These are phyloP conservation scores for Talaromyces wortmannii DNA, from an alignment of 495 filamentous ascomycete genomes.

Conservation along the genomic window DNA sequence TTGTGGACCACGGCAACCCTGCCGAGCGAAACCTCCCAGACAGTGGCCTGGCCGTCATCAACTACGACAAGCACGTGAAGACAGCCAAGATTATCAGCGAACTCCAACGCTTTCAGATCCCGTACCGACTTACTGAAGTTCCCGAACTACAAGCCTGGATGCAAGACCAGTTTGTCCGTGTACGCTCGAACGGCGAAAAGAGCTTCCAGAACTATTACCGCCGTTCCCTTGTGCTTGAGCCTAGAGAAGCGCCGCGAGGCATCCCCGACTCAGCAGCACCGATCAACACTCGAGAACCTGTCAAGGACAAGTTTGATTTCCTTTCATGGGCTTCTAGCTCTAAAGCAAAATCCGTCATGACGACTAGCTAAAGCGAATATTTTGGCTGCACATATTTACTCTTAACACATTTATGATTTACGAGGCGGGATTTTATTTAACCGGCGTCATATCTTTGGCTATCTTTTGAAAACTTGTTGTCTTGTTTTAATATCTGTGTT, in stretches of 20 bases:
- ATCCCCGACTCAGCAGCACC: slow-evolving; percentile 29
- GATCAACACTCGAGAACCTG: slow-evolving; percentile 44
- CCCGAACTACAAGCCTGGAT: slow-evolving; percentile 94
- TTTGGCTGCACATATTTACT: not conserved
- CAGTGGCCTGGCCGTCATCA: slow-evolving; percentile 75
- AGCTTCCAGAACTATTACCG: slow-evolving; percentile 78
- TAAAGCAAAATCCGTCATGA: slow-evolving; percentile 39
- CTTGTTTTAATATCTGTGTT: not conserved
- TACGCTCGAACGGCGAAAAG: slow-evolving; percentile 70
- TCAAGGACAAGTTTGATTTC: slow-evolving; percentile 51
- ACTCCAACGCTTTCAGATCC: slow-evolving; percentile 94
- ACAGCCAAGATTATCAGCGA: slow-evolving; percentile 94
- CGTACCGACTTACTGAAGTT: slow-evolving; percentile 78
- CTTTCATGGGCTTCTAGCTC: slow-evolving; percentile 47
- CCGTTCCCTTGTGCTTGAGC: slow-evolving; percentile 82
- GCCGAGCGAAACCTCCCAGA: slow-evolving; percentile 44
- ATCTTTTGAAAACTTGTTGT: not conserved
- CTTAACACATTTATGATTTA: not conserved
- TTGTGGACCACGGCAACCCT: slow-evolving; percentile 88
- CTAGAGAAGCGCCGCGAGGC: slow-evolving; percentile 48
- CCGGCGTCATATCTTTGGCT: too few species aligned
- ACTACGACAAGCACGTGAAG: slow-evolving; percentile 96
- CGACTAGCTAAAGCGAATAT: slow-evolving; percentile 27
- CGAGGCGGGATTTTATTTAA: not conserved
- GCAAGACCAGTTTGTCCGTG: slow-evolving; percentile 71